Evolutionary conservation across 108 stramenopile species (phyloP).

Genomic region (Aurantiochytrium sp.): DNA sequence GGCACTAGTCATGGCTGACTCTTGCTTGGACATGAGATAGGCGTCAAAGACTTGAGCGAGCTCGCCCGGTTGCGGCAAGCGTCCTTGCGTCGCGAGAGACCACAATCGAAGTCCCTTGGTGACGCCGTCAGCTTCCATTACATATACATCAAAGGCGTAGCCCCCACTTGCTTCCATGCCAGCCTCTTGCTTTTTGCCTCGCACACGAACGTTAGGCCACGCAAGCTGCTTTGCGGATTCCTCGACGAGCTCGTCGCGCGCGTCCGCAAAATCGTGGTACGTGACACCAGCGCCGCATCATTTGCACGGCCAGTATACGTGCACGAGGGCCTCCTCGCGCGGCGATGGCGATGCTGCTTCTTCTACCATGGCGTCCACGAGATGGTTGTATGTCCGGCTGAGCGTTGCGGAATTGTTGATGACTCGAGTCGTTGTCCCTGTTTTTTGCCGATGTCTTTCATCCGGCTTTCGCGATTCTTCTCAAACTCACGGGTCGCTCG

Average conservation of each 20-base stretch:
- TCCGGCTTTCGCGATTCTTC: too few relatives aligned
- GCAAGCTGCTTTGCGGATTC: neutral
- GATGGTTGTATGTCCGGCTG: too few relatives aligned
- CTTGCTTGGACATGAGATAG: neutral
- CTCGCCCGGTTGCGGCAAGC: neutral
- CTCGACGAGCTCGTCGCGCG: neutral
- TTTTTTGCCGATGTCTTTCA: too few relatives aligned
- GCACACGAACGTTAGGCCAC: neutral
- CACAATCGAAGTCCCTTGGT: neutral
- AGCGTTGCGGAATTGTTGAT: too few relatives aligned
- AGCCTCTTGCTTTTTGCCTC: neutral
- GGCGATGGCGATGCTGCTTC: too few relatives aligned
- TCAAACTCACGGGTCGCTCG: too few relatives aligned
- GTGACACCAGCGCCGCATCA: neutral
- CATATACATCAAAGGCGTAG: neutral
- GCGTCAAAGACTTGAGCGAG: neutral
- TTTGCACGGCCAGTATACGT: neutral
- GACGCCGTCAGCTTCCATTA: neutral
- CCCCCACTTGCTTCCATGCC: neutral
- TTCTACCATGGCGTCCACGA: too few relatives aligned
- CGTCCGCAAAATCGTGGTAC: neutral
- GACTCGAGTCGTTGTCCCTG: too few relatives aligned
- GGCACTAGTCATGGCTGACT: too few relatives aligned
- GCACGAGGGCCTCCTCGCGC: neutral
- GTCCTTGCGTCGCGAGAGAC: neutral